Conservation (phyloP, 2,329 filamentous ascomycete species). For the Metarhizium humberi region DNA sequence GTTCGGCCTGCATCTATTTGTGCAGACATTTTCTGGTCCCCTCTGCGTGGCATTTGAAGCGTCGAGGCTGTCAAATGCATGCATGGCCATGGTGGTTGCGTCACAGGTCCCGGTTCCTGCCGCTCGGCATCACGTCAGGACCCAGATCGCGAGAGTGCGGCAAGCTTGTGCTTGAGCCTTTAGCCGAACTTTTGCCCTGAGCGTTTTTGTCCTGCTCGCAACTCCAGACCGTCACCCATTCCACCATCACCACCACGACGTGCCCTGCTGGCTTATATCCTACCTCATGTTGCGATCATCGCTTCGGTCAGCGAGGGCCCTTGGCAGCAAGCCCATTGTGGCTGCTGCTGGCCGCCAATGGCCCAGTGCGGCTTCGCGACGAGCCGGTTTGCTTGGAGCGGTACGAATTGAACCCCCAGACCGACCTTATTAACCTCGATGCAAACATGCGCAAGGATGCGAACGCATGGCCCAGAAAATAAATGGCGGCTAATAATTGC, state of each 20-base stretch:
- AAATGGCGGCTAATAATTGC: neutral
- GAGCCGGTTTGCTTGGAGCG: conserved; percentile 19
- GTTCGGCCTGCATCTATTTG: too few species aligned
- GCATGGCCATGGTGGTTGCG: conserved; percentile 12
- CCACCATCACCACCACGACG: conserved; percentile 21
- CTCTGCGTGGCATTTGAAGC: neutral
- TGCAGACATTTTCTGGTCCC: neutral
- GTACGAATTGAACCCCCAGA: conserved; percentile 15
- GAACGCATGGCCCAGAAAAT: neutral
- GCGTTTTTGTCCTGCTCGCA: conserved; percentile 30
- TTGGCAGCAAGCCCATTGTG: conserved; percentile 45
- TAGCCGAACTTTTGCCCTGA: conserved; percentile 37
- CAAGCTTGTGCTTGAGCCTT: conserved; percentile 9
- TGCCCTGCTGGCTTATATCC: conserved; percentile 33
- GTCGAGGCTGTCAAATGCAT: neutral
- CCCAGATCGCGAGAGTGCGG: neutral
- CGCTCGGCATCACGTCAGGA: conserved; percentile 11
- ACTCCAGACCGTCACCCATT: conserved; percentile 8
- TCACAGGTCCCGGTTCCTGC: conserved; percentile 26
- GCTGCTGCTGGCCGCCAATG: conserved; percentile 49
- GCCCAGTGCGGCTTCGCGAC: conserved; percentile 32
- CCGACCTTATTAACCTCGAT: neutral
- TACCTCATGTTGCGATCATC: conserved; percentile 61
- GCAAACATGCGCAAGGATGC: neutral
- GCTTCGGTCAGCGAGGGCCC: conserved; percentile 53